phyloP scores from a whole-genome alignment of 2,329 filamentous ascomycete species.

The Ilyonectria sp. region DNA sequence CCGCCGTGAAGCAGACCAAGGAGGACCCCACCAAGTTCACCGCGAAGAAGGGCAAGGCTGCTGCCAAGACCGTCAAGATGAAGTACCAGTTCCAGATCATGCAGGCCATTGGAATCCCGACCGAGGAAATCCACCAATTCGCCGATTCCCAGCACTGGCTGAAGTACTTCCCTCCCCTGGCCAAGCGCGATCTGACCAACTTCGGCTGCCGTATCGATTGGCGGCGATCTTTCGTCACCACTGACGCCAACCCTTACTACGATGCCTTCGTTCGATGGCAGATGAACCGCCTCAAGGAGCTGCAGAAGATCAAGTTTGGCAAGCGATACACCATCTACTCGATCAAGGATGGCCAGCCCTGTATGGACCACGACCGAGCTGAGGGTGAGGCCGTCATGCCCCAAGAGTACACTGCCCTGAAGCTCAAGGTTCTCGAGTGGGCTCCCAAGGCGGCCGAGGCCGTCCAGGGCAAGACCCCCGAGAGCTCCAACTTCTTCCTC shows the following conservation, averaged over 20 bases:
- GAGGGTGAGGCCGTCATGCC: slow-evolving; percentile 72
- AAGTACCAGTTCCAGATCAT: slow-evolving; percentile 98
- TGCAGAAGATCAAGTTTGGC: slow-evolving; percentile 94
- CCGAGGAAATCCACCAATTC: slow-evolving; percentile 93
- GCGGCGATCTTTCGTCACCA: slow-evolving; percentile 93
- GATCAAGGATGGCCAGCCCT: slow-evolving; percentile 62
- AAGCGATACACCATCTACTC: slow-evolving; percentile 93
- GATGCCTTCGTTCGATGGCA: slow-evolving; percentile 97
- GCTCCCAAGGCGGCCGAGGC: slow-evolving; percentile 79
- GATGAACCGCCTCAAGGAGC: slow-evolving; percentile 91
- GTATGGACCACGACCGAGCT: slow-evolving; percentile 64
- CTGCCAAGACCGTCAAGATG: slow-evolving; percentile 89
- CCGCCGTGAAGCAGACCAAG: slow-evolving; percentile 77
- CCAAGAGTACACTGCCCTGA: slow-evolving; percentile 94
- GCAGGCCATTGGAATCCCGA: slow-evolving; percentile 89
- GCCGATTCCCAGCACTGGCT: slow-evolving; percentile 95
- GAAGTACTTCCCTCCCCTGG: slow-evolving; percentile 79
- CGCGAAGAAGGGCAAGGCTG: slow-evolving; percentile 93
- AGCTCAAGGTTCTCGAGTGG: slow-evolving; percentile 94
- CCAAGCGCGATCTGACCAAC: slow-evolving; percentile 82
- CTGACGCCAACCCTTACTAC: slow-evolving; percentile 96
- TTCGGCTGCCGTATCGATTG: slow-evolving; percentile 93
- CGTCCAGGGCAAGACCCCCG: slow-evolving; percentile 84
- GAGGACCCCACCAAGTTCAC: slow-evolving; percentile 93
- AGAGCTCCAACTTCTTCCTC: slow-evolving; percentile 86